Percentiles rank a stretch among this genome's conserved stretches.
phyloP scores from a whole-genome alignment of 2,329 filamentous ascomycete genomes.

The Cytospora mali region DNA sequence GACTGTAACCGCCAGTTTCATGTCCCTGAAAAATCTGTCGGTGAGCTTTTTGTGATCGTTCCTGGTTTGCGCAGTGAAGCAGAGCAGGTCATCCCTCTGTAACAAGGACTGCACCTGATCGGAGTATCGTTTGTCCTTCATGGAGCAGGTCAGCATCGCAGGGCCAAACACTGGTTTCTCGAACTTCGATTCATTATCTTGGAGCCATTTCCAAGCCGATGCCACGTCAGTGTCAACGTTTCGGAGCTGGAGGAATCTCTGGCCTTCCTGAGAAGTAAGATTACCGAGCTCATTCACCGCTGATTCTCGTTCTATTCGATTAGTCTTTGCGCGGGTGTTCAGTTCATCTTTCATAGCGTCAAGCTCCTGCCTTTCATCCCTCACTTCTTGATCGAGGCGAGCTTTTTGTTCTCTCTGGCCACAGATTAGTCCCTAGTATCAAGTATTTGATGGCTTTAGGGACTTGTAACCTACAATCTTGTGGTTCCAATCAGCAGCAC shows the following conservation, averaged over 20 bases:
- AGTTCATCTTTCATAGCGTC: slow-evolving; percentile 39
- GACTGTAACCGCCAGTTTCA: slow-evolving; percentile 73
- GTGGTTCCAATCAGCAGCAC: slow-evolving; percentile 70
- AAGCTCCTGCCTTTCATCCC: slow-evolving; percentile 31
- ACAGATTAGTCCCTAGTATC: not conserved
- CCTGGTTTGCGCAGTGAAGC: slow-evolving; percentile 75
- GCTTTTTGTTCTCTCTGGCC: slow-evolving; percentile 22
- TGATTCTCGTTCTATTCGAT: slow-evolving; percentile 43
- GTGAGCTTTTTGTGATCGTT: slow-evolving; percentile 76
- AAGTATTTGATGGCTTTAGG: not conserved
- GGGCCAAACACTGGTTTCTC: slow-evolving; percentile 79
- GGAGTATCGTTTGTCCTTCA: slow-evolving; percentile 71
- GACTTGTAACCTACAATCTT: slow-evolving; percentile 52
- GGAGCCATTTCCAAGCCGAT: slow-evolving; percentile 80
- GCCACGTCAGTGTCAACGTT: slow-evolving; percentile 64
- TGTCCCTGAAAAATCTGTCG: slow-evolving; percentile 60
- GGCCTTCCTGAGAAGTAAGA: slow-evolving; percentile 75
- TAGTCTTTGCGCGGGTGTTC: slow-evolving; percentile 44
- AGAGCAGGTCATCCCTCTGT: slow-evolving; percentile 56
- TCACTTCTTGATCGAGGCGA: slow-evolving; percentile 25
- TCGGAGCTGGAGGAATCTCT: slow-evolving; percentile 68
- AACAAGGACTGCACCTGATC: slow-evolving; percentile 57
- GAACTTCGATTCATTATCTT: slow-evolving; percentile 69
- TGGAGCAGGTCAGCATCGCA: slow-evolving; percentile 75
- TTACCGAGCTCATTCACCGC: slow-evolving; percentile 54